Percentiles rank a stretch among this genome's conserved stretches.
These are phyloP conservation scores for Globisporangium yorkense DNA, from an alignment of 352 stramenopile genomes.

Conservation along the genomic window DNA sequence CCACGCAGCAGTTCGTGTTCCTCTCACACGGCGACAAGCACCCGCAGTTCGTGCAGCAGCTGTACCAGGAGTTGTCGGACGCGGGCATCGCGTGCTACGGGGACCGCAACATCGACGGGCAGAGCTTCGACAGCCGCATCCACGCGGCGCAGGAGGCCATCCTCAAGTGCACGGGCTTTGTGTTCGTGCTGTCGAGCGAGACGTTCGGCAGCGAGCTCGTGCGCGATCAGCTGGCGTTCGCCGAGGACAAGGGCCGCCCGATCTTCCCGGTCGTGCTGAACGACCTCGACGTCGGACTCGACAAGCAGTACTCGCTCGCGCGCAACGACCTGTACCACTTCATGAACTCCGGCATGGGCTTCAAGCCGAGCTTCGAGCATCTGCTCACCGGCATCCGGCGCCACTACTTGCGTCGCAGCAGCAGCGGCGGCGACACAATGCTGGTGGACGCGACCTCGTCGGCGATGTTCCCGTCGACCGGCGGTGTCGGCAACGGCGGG, in stretches of 20 bases:
- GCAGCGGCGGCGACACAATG: background rate
- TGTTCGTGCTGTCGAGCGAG: conserved; percentile 73
- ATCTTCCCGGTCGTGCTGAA: conserved; percentile 82
- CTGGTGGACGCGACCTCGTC: background rate
- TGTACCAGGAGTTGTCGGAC: conserved; percentile 54
- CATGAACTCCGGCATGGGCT: conserved; percentile 61
- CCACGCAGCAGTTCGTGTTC: conserved; percentile 54
- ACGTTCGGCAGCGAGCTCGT: conserved; percentile 71
- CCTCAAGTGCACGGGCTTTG: conserved; percentile 64
- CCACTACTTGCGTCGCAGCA: conserved; percentile 15
- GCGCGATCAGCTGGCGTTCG: conserved; percentile 75
- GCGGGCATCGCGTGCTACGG: conserved; percentile 55
- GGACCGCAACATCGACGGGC: conserved; percentile 51
- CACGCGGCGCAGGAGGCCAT: conserved; percentile 77
- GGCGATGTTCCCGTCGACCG: background rate
- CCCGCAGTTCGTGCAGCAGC: conserved; percentile 53
- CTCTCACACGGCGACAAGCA: conserved; percentile 76
- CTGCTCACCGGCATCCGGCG: conserved; percentile 38
- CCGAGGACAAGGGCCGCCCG: conserved; percentile 74
- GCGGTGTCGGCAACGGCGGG: background rate
- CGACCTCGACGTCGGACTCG: conserved; percentile 60
- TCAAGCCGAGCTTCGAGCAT: conserved; percentile 51
- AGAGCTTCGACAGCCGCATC: conserved; percentile 71
- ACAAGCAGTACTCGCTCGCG: conserved; percentile 79
- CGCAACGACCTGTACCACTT: conserved; percentile 82